A percentile compares a stretch with the other conserved stretches of the same genome.
Conservation (phyloP, 2,329 filamentous ascomycete species). For the Helotiales sp. region DNA sequence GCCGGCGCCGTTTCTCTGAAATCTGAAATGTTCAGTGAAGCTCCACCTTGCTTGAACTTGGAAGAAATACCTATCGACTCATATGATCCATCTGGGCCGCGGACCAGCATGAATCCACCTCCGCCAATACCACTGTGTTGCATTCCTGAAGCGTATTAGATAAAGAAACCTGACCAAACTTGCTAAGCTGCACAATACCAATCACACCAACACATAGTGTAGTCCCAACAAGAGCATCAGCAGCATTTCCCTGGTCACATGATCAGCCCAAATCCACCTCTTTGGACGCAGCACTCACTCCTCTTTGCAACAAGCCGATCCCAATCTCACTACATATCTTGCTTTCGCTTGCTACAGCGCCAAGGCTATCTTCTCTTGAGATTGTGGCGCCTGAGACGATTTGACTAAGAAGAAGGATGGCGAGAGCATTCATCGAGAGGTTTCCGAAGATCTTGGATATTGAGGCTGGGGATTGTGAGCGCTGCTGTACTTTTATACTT, state of each 20-base stretch:
- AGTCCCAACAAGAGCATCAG: constrained; percentile 76
- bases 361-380: constrained; percentile 33
- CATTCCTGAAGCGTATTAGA: constrained; percentile 56
- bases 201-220: constrained; percentile 77
- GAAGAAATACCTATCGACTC: constrained; percentile 64
- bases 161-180: neutral
- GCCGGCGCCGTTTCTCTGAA: constrained; percentile 88
- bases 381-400: neutral
- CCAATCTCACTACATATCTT: constrained; percentile 57
- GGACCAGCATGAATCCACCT: constrained; percentile 87
- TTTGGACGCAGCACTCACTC: constrained; percentile 43
- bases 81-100: constrained; percentile 73
- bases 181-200: constrained; percentile 45
- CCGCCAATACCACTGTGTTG: constrained; percentile 86
- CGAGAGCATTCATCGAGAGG: neutral
- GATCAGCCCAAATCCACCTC: constrained; percentile 22
- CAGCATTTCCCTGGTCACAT: constrained; percentile 65
- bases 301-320: constrained; percentile 53
- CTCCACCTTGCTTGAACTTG: neutral
- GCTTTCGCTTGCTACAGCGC: constrained; percentile 59
- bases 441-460: neutral
- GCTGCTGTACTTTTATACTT: neutral
- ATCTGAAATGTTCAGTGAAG: constrained; percentile 52
- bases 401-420: neutral
- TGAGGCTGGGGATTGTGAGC: neutral